Percentiles rank a stretch among this genome's conserved stretches.
Evolutionary conservation across 768 basidiomycete species (phyloP).

Genomic region (Tylopilus felleus): DNA sequence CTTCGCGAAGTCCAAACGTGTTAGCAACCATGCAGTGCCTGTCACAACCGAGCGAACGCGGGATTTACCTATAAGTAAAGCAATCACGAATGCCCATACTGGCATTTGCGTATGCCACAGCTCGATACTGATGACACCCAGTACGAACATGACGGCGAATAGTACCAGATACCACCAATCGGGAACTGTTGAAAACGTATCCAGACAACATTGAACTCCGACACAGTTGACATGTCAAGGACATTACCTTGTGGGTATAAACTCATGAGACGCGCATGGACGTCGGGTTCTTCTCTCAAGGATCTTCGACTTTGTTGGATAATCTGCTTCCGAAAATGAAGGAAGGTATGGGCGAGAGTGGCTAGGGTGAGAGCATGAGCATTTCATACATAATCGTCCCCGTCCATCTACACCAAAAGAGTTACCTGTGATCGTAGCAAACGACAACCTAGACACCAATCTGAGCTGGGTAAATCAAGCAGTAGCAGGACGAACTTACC

Average conservation of each 20-base stretch:
- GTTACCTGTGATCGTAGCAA: conserved; percentile 72
- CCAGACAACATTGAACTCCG: neutral
- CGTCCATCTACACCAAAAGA: neutral
- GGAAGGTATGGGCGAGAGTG: conserved; percentile 32
- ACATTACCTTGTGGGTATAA: conserved; percentile 49
- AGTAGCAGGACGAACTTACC: conserved; percentile 8
- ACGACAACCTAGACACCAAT: conserved; percentile 67
- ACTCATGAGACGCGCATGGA: conserved; percentile 81
- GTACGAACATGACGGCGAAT: conserved; percentile 66
- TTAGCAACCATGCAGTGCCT: neutral
- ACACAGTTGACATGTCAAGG: neutral
- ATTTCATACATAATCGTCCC: neutral
- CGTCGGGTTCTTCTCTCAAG: conserved; percentile 75
- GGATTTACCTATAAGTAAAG: conserved; percentile 50
- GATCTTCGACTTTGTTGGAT: conserved; percentile 66
- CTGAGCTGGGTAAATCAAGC: conserved; percentile 17
- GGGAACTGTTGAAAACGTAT: conserved; percentile 43
- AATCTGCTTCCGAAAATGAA: conserved; percentile 79
- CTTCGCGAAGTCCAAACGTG: conserved; percentile 13
- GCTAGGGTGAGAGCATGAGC: conserved; percentile 8
- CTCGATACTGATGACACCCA: conserved; percentile 68
- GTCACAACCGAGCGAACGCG: neutral
- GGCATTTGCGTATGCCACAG: conserved; percentile 73
- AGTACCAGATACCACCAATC: conserved; percentile 82
- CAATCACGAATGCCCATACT: conserved; percentile 64